These are phyloP conservation scores for Voacanga thouarsii DNA, from an alignment of 257 asterid genomes.

Conservation along the genomic window DNA sequence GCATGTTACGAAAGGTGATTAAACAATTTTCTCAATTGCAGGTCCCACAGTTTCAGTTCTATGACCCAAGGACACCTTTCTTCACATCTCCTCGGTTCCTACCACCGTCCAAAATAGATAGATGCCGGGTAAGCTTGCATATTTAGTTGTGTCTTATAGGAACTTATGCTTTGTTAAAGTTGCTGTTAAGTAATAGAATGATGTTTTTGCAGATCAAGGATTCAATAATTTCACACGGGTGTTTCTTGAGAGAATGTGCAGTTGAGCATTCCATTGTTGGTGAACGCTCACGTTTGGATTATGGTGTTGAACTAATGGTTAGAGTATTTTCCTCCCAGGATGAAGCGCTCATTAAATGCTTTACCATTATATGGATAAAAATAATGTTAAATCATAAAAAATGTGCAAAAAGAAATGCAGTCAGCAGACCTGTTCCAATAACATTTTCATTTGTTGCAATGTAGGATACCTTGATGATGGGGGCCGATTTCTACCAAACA, in stretches of 20 bases:
- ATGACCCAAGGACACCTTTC: slow-evolving; percentile 91
- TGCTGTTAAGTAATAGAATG: slow-evolving; percentile 11
- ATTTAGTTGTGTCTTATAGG: not conserved
- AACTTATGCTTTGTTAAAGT: not conserved
- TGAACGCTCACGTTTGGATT: slow-evolving; percentile 89
- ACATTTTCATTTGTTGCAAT: not conserved
- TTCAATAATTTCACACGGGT: slow-evolving; percentile 93
- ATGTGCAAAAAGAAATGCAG: not conserved
- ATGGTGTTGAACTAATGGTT: slow-evolving; percentile 88
- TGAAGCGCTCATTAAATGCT: not conserved
- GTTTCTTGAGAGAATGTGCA: slow-evolving; percentile 82
- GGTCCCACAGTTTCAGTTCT: slow-evolving; percentile 76
- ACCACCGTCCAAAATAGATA: slow-evolving; percentile 93
- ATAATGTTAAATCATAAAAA: not conserved
- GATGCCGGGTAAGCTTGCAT: slow-evolving; percentile 54
- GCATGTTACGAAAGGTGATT: slow-evolving; percentile 4
- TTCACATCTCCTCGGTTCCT: slow-evolving; percentile 92
- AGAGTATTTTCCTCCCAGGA: not conserved
- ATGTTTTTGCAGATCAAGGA: slow-evolving; percentile 63
- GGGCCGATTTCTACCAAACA: slow-evolving; percentile 86
- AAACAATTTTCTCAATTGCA: slow-evolving; percentile 30
- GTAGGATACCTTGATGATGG: slow-evolving; percentile 91
- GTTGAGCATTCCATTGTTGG: slow-evolving; percentile 85
- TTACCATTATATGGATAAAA: not conserved
- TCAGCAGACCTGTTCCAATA: not conserved